Conservation (phyloP, 345 rosid species). For the Reutealis trisperma region DNA sequence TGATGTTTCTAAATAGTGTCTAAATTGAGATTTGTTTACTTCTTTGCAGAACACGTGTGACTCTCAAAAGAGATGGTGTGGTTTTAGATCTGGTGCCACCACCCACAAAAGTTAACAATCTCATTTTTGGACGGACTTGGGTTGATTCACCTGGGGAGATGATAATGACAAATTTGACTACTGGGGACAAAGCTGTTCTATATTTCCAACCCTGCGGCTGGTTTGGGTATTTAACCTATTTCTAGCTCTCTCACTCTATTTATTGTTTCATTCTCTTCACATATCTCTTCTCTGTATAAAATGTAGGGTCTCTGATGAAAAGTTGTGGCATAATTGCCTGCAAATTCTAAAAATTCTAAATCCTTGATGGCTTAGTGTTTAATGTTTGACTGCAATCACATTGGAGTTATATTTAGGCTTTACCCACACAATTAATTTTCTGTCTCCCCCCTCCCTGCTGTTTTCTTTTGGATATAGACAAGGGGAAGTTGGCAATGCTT, state of each 20-base stretch:
- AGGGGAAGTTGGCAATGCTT: not conserved
- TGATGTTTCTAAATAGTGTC: not conserved
- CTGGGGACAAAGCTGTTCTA: constrained; percentile 73
- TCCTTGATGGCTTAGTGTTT: not conserved
- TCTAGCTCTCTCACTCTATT: not conserved
- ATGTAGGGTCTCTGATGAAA: not conserved
- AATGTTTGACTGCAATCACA: not conserved
- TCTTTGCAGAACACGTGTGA: constrained; percentile 64
- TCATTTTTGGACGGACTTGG: constrained; percentile 86
- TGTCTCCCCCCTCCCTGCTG: not conserved
- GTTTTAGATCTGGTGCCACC: constrained; percentile 85
- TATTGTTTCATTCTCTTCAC: not conserved
- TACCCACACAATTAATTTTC: not conserved
- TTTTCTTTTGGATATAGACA: not conserved
- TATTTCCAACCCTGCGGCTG: constrained; percentile 87
- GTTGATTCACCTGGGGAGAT: constrained; percentile 77
- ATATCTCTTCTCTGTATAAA: not conserved
- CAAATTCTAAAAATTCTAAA: too few species aligned
- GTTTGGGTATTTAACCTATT: constrained; percentile 56
- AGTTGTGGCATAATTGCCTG: not conserved
- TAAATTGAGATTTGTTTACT: not conserved
- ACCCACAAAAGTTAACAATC: constrained; percentile 68
- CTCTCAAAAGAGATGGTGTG: constrained; percentile 70
- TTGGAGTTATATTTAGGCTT: not conserved
- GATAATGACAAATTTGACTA: constrained; percentile 70